Conservation (phyloP, 257 asterid species). For the Ligustrum vulgare region DNA sequence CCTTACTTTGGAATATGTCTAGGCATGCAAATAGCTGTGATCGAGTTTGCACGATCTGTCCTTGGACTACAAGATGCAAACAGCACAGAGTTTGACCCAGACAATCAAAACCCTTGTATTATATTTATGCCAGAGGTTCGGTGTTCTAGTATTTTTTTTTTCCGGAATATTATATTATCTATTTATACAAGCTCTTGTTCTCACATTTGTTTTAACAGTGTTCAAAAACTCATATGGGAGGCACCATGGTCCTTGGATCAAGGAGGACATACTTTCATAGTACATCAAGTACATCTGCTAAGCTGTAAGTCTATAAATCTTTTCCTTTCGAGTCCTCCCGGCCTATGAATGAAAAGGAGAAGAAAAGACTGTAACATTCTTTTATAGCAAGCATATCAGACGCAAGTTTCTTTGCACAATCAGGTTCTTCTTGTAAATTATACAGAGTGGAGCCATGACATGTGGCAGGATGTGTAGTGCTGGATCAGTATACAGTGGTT, state of each 20-base stretch:
- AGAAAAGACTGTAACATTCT: background rate
- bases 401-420: background rate
- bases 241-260: constrained; percentile 85
- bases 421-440: background rate
- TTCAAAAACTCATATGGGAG: constrained; percentile 83
- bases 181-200: background rate
- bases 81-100: constrained; percentile 69
- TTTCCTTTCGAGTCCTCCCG: constrained; percentile 10
- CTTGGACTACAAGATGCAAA: constrained; percentile 66
- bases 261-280: constrained; percentile 69
- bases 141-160: constrained; percentile 20
- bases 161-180: constrained; percentile 8
- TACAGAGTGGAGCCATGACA: background rate
- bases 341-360: constrained; percentile 3
- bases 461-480: background rate
- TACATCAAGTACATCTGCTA: constrained; percentile 45
- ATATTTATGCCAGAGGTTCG: constrained; percentile 78
- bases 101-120: constrained; percentile 61
- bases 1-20: constrained; percentile 80
- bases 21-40: constrained; percentile 79
- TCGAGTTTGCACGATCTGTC: constrained; percentile 66
- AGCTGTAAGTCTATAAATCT: constrained; percentile 48
- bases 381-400: constrained; percentile 10
- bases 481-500: background rate
- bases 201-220: constrained; percentile 46